Evolutionary conservation across 139 green algal genomes (phyloP).

Genomic region (Coccomyxa sp.): DNA sequence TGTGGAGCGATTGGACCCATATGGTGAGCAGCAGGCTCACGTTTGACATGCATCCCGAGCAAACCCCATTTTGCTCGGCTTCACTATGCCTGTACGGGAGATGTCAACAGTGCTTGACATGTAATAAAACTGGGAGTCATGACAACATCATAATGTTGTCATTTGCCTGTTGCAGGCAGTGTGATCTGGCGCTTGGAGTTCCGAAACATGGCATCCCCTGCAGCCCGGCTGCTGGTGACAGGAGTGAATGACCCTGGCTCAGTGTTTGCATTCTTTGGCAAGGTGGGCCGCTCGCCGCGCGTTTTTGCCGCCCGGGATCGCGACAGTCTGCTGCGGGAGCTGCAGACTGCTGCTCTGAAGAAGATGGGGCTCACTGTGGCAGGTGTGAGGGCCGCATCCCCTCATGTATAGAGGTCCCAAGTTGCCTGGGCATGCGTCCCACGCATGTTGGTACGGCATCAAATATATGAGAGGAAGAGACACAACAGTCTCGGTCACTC

Average conservation of each 20-base stretch:
- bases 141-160: background rate
- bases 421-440: background rate
- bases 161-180: conserved; percentile 9
- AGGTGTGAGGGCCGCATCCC: conserved; percentile 9
- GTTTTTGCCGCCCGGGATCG: conserved; percentile 40
- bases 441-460: too few relatives aligned
- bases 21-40: background rate
- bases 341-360: conserved; percentile 24
- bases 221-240: conserved; percentile 17
- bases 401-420: background rate
- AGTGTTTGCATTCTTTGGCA: conserved; percentile 48
- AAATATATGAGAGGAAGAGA: too few relatives aligned
- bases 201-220: conserved; percentile 39
- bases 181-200: conserved; percentile 50
- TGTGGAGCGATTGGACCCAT: conserved; percentile 49
- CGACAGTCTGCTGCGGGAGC: conserved; percentile 27
- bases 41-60: too few relatives aligned
- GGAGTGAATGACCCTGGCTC: conserved; percentile 10
- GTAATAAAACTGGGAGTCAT: background rate
- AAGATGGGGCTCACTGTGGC: conserved; percentile 27
- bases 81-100: too few relatives aligned
- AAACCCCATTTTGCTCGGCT: too few relatives aligned
- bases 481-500: too few relatives aligned
- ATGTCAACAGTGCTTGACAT: background rate
- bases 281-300: conserved; percentile 29